Conservation (phyloP, 2,329 filamentous ascomycete species). For the Fusarium compactum region DNA sequence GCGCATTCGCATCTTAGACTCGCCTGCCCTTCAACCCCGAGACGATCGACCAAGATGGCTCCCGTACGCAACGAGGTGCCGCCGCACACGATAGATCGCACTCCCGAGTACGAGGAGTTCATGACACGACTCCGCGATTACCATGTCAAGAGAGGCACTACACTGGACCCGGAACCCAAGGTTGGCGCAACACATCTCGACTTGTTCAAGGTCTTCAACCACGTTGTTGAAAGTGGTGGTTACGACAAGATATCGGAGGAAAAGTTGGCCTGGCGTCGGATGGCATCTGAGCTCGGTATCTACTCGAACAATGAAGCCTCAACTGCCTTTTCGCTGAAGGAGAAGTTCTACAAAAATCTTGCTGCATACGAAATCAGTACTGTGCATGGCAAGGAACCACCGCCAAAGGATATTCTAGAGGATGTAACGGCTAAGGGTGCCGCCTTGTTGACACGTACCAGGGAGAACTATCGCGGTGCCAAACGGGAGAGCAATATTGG, state of each 20-base stretch:
- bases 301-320: conserved; percentile 80
- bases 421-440: conserved; percentile 88
- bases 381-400: conserved; percentile 82
- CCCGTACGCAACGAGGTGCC: conserved; percentile 54
- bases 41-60: conserved; percentile 47
- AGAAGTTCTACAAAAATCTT: conserved; percentile 89
- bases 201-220: conserved; percentile 81
- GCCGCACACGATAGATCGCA: conserved; percentile 66
- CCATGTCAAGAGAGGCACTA: conserved; percentile 82
- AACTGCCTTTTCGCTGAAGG: conserved; percentile 88
- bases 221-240: conserved; percentile 80
- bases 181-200: conserved; percentile 82
- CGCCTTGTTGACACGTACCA: conserved; percentile 79
- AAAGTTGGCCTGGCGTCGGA: conserved; percentile 86
- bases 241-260: conserved; percentile 88
- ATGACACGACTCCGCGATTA: conserved; percentile 78
- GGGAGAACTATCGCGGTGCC: conserved; percentile 76
- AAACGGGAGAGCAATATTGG: conserved; percentile 64
- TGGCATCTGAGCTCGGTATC: conserved; percentile 81
- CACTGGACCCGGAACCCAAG: conserved; percentile 83
- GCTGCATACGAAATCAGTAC: conserved; percentile 87
- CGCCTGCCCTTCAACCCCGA: conserved; percentile 7
- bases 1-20: conserved; percentile 17
- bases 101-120: conserved; percentile 81
- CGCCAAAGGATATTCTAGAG: conserved; percentile 89